These are phyloP conservation scores for Debaryomycetaceae sp. DNA, from an alignment of 1,139 yeast species.

Conservation along the genomic window DNA sequence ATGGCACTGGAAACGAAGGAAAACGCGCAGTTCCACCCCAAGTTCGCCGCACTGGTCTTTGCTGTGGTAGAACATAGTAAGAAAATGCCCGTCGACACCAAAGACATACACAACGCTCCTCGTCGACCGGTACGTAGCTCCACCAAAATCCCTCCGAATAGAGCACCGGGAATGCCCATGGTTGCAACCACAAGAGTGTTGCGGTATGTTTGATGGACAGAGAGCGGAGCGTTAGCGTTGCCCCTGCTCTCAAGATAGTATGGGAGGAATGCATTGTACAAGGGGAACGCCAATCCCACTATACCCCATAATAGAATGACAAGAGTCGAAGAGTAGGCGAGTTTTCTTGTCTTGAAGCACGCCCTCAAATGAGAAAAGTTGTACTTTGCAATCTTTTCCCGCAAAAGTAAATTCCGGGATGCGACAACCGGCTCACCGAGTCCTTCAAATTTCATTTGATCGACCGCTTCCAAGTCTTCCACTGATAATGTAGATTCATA, in stretches of 20 bases:
- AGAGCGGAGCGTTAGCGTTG: slow-evolving; percentile 18
- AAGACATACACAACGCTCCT: slow-evolving; percentile 24
- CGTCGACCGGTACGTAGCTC: slow-evolving; percentile 31
- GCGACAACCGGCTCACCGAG: slow-evolving; percentile 1
- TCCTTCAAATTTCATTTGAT: slow-evolving; percentile 7
- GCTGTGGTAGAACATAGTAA: slow-evolving; percentile 34
- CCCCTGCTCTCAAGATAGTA: slow-evolving; percentile 27
- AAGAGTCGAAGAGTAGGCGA: slow-evolving; percentile 23
- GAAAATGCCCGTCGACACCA: slow-evolving; percentile 28
- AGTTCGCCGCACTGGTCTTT: slow-evolving; percentile 23
- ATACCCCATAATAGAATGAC: slow-evolving; percentile 32
- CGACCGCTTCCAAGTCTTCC: slow-evolving; percentile 21
- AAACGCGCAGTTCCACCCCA: slow-evolving; percentile 37
- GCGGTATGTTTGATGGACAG: slow-evolving; percentile 26
- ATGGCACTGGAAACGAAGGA: slow-evolving; percentile 30
- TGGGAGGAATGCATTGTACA: slow-evolving; percentile 34
- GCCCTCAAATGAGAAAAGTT: slow-evolving; percentile 21
- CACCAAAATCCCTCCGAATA: slow-evolving; percentile 28
- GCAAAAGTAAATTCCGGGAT: slow-evolving; percentile 10
- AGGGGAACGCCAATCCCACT: slow-evolving; percentile 36
- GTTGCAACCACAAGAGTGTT: slow-evolving; percentile 31
- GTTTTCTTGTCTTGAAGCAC: slow-evolving; percentile 24
- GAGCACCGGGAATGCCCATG: slow-evolving; percentile 31
- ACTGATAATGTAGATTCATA: slow-evolving; percentile 15
- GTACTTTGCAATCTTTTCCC: slow-evolving; percentile 18